Conservation (phyloP, 306 rosid genomes). For the Cicer bijugum region DNA sequence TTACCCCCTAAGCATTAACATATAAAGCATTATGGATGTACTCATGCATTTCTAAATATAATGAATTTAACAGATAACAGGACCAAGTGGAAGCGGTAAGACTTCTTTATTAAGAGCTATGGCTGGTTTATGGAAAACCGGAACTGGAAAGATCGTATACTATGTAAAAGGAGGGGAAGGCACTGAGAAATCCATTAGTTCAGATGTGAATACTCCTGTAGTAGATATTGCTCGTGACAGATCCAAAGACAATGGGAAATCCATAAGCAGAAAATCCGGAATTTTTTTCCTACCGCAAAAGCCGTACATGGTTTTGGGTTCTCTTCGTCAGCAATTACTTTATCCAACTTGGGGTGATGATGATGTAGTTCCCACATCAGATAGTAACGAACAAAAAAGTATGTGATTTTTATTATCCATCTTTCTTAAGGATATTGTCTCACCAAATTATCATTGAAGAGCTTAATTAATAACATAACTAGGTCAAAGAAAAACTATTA, state of each 20-base stretch:
- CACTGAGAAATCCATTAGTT: slow-evolving; percentile 46
- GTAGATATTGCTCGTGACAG: slow-evolving; percentile 42
- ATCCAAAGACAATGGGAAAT: slow-evolving; percentile 45
- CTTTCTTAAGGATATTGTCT: slow-evolving; percentile 1
- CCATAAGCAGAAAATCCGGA: slow-evolving; percentile 57
- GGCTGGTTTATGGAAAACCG: slow-evolving; percentile 96
- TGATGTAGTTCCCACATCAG: slow-evolving; percentile 53
- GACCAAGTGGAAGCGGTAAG: slow-evolving; percentile 94
- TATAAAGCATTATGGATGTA: slow-evolving; percentile 30
- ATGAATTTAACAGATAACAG: slow-evolving; percentile 66
- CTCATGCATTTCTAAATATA: slow-evolving; percentile 26
- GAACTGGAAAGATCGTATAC: slow-evolving; percentile 75
- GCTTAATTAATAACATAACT: slow-evolving; percentile 14
- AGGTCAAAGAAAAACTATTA: slow-evolving; percentile 22
- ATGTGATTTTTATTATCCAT: slow-evolving; percentile 39
- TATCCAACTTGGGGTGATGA: slow-evolving; percentile 89
- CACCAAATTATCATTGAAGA: not conserved
- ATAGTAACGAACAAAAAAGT: slow-evolving; percentile 53
- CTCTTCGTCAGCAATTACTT: slow-evolving; percentile 88
- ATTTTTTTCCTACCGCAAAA: slow-evolving; percentile 94
- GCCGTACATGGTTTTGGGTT: slow-evolving; percentile 96
- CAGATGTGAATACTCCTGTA: slow-evolving; percentile 45
- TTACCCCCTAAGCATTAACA: not conserved
- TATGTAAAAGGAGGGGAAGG: slow-evolving; percentile 60
- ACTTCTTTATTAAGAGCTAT: slow-evolving; percentile 87